Conservation (phyloP, 306 rosid genomes). For the Vigna trinervia region DNA sequence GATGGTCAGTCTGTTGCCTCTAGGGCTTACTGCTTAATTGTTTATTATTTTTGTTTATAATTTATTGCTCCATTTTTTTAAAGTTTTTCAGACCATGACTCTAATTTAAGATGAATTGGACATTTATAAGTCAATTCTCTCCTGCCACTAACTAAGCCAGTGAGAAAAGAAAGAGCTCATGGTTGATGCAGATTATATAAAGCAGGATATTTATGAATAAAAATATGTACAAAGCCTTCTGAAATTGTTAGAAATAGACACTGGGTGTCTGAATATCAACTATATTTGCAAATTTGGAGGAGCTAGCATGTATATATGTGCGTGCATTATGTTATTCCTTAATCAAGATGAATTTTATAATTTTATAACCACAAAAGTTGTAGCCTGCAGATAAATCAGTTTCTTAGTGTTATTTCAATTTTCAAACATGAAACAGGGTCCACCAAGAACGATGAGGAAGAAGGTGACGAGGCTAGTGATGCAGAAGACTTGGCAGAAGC, state of each 20-base stretch:
- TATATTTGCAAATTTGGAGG: background rate
- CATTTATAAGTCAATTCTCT: background rate
- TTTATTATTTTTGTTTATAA: conserved; percentile 19
- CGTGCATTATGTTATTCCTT: conserved; percentile 6
- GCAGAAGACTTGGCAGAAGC: conserved; percentile 79
- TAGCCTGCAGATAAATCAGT: background rate
- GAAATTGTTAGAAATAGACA: conserved; percentile 12
- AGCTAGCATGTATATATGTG: conserved; percentile 6
- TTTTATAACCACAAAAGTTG: background rate
- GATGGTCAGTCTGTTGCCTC: conserved; percentile 61
- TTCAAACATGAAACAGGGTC: conserved; percentile 55
- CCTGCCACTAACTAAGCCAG: background rate
- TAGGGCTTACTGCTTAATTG: conserved; percentile 6
- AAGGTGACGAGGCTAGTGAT: conserved; percentile 68
- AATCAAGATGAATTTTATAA: background rate
- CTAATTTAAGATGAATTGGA: background rate
- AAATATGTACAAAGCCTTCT: conserved; percentile 10
- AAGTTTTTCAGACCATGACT: background rate
- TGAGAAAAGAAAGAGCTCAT: conserved; percentile 3
- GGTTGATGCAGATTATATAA: background rate
- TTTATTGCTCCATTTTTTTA: background rate
- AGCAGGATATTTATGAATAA: conserved; percentile 11
- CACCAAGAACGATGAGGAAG: conserved; percentile 64
- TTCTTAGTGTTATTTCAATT: conserved; percentile 29
- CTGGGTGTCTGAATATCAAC: conserved; percentile 2